phyloP scores from a whole-genome alignment of 768 basidiomycete genomes.

The Myochromella boudieri region DNA sequence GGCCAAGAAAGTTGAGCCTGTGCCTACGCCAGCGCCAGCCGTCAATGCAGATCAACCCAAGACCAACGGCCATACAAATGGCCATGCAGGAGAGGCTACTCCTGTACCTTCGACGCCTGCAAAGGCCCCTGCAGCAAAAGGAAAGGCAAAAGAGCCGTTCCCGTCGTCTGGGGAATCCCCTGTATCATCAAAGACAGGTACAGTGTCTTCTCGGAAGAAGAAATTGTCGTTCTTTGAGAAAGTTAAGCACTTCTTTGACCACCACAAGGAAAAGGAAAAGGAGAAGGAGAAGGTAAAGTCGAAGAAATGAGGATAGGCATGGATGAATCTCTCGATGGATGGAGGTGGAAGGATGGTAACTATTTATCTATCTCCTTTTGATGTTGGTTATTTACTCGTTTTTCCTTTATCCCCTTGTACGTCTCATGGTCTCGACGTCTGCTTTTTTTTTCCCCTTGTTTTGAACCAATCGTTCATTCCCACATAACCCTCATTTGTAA shows the following conservation, averaged over 20 bases:
- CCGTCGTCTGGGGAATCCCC: constrained; percentile 25
- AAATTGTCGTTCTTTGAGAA: constrained; percentile 53
- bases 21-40: neutral
- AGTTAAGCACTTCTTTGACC: constrained; percentile 49
- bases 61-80: constrained; percentile 2
- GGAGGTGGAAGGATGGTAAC: no score
- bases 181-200: constrained; percentile 35
- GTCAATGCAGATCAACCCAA: neutral
- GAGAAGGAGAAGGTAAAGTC: constrained; percentile 21
- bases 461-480: no score
- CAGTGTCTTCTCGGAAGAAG: constrained; percentile 46
- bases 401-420: neutral
- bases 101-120: constrained; percentile 2
- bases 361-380: neutral
- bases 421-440: neutral
- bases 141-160: constrained; percentile 22
- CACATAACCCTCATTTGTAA: no score
- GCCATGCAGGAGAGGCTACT: neutral
- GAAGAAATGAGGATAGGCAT: neutral
- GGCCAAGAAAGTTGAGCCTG: constrained; percentile 1
- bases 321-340: no score
- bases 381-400: neutral
- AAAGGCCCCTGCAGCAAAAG: constrained; percentile 13
- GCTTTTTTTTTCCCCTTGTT: neutral
- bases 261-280: constrained; percentile 45